Percentiles rank a stretch among this genome's conserved stretches.
These are phyloP conservation scores for Neurospora discreta DNA, from an alignment of 495 filamentous ascomycete genomes.

Conservation along the genomic window DNA sequence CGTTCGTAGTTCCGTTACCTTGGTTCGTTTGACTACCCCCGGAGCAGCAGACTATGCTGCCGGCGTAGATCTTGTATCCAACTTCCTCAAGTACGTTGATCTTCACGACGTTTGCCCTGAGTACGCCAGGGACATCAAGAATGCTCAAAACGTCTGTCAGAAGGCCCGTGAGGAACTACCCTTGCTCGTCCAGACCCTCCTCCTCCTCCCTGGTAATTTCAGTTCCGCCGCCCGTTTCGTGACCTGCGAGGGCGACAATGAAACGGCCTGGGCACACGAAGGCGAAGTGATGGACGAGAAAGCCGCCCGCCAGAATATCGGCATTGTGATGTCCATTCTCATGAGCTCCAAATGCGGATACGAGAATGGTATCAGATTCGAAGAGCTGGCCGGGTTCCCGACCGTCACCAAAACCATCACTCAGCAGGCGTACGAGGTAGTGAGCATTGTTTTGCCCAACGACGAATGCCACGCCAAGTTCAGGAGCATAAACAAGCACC, in stretches of 20 bases:
- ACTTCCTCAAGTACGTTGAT: constrained; percentile 83
- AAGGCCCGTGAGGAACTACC: constrained; percentile 55
- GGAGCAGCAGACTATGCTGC: constrained; percentile 3
- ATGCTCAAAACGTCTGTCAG: constrained; percentile 57
- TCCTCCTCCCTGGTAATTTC: constrained; percentile 59
- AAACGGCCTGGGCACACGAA: neutral
- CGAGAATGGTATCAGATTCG: neutral
- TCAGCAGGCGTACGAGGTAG: constrained; percentile 26
- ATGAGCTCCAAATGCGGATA: neutral
- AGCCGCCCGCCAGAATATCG: constrained; percentile 1
- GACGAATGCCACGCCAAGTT: constrained; percentile 8
- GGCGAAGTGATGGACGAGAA: constrained; percentile 5
- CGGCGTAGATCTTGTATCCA: constrained; percentile 49
- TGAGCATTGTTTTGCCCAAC: constrained; percentile 16
- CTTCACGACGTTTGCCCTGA: constrained; percentile 81
- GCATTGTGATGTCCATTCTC: constrained; percentile 8
- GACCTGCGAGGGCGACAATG: constrained; percentile 11
- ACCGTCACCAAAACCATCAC: neutral
- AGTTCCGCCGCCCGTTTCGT: constrained; percentile 40
- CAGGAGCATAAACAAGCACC: constrained; percentile 13
- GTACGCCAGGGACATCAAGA: constrained; percentile 51
- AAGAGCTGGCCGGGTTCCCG: neutral
- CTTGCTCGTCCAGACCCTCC: constrained; percentile 36
- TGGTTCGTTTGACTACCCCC: constrained; percentile 8
- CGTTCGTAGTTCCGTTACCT: constrained; percentile 4